Evolutionary conservation across 805 yeast species (phyloP).

Genomic region (Ogataea haglerorum): DNA sequence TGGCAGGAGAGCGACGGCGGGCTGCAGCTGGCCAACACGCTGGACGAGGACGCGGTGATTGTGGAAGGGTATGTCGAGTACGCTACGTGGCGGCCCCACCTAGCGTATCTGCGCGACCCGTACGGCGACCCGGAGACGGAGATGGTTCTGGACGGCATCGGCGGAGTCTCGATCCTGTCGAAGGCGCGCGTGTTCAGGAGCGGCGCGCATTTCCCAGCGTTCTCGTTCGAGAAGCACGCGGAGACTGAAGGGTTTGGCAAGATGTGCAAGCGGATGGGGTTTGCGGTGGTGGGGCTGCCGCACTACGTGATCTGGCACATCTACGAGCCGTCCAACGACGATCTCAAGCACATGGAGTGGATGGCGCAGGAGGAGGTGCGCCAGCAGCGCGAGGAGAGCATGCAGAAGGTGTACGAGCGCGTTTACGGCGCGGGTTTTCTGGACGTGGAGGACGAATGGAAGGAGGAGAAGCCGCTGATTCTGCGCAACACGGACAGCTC

Average conservation of each 20-base stretch:
- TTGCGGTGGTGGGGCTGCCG: slow-evolving; percentile 82
- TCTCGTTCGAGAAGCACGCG: slow-evolving; percentile 93
- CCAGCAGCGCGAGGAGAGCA: slow-evolving; percentile 56
- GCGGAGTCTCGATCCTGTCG: slow-evolving; percentile 91
- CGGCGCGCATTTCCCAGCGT: slow-evolving; percentile 96
- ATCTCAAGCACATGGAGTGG: slow-evolving; percentile 80
- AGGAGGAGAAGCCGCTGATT: slow-evolving; percentile 61
- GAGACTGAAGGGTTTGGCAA: slow-evolving; percentile 98
- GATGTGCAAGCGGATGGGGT: slow-evolving; percentile 82
- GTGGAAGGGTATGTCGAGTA: slow-evolving; percentile 98
- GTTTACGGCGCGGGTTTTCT: slow-evolving; percentile 78
- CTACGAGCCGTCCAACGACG: slow-evolving; percentile 93
- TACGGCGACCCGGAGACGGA: slow-evolving; percentile 92
- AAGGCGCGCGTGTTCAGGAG: slow-evolving; percentile 81
- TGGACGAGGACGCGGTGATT: slow-evolving; percentile 92
- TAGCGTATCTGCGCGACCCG: slow-evolving; percentile 92
- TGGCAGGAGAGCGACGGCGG: slow-evolving; percentile 89
- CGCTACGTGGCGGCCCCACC: slow-evolving; percentile 97
- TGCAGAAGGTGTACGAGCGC: slow-evolving; percentile 61
- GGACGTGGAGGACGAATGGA: slow-evolving; percentile 73
- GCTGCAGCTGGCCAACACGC: slow-evolving; percentile 63
- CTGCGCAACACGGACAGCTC: slow-evolving; percentile 74
- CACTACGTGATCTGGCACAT: slow-evolving; percentile 97
- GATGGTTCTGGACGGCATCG: slow-evolving; percentile 93
- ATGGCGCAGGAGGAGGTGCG: slow-evolving; percentile 78